phyloP scores from a whole-genome alignment of 192 early-diverging fungal species.

The Coemansia interrupta region DNA sequence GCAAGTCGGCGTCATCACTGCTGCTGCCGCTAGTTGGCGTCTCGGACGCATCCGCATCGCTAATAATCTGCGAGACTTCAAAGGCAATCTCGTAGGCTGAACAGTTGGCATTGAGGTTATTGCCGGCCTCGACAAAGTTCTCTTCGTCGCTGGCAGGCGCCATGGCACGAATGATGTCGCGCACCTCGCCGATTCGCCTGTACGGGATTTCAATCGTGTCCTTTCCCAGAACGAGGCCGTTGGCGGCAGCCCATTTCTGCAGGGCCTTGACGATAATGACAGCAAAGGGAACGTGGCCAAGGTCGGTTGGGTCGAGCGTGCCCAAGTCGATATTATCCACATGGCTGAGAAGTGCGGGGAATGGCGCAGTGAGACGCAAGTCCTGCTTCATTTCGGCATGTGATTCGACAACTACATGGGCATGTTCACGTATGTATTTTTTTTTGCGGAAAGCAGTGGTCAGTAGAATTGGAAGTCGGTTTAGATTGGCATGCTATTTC shows the following conservation, averaged over 20 bases:
- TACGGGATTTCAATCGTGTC: constrained; percentile 56
- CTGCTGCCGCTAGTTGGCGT: background rate
- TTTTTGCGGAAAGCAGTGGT: no score
- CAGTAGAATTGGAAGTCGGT: no score
- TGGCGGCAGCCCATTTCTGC: constrained; percentile 68
- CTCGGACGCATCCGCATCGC: constrained; percentile 30
- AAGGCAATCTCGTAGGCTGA: constrained; percentile 51
- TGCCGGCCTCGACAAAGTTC: constrained; percentile 85
- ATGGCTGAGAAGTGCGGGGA: constrained; percentile 64
- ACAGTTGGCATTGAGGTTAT: constrained; percentile 60
- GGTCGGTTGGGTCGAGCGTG: constrained; percentile 61
- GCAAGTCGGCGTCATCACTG: constrained; percentile 7
- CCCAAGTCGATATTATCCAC: constrained; percentile 66
- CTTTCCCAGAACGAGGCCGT: constrained; percentile 23
- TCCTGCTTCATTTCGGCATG: constrained; percentile 78
- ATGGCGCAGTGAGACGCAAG: constrained; percentile 80
- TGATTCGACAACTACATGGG: constrained; percentile 75
- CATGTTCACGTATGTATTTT: background rate
- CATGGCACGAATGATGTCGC: constrained; percentile 57
- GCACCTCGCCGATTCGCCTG: constrained; percentile 65
- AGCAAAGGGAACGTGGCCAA: constrained; percentile 81
- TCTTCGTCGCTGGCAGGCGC: constrained; percentile 68
- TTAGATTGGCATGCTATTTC: no score
- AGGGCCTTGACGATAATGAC: constrained; percentile 76
- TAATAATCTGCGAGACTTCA: constrained; percentile 29